These are phyloP conservation scores for Wickerhamiella cacticola DNA, from an alignment of 805 yeast species.

Conservation along the genomic window DNA sequence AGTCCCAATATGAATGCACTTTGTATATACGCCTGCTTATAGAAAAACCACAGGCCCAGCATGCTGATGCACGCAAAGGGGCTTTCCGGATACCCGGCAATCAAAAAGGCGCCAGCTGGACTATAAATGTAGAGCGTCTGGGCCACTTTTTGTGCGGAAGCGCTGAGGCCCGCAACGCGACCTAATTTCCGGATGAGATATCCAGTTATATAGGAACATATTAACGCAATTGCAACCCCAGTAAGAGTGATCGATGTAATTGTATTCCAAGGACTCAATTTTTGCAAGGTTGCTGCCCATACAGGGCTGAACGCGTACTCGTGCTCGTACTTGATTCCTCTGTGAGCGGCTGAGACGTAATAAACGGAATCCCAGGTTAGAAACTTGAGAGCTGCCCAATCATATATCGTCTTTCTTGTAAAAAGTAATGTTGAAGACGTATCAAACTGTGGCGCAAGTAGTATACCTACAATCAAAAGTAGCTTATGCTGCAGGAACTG, in stretches of 20 bases:
- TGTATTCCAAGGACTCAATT: conserved; percentile 8
- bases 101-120: conserved; percentile 70
- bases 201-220: conserved; percentile 16
- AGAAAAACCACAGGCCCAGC: conserved; percentile 43
- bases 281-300: conserved; percentile 49
- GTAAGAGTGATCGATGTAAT: conserved; percentile 31
- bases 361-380: conserved; percentile 82
- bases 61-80: conserved; percentile 50
- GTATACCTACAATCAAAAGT: conserved; percentile 31
- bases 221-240: conserved; percentile 41
- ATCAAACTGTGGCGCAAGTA: conserved; percentile 37
- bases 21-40: conserved; percentile 32
- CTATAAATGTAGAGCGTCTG: conserved; percentile 45
- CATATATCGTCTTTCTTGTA: background rate
- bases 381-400: conserved; percentile 28
- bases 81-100: conserved; percentile 68
- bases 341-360: conserved; percentile 45
- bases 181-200: background rate
- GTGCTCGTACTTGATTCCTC: conserved; percentile 59
- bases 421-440: conserved; percentile 37
- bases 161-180: conserved; percentile 15
- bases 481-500: conserved; percentile 23
- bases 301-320: conserved; percentile 78
- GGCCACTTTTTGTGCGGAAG: conserved; percentile 26
- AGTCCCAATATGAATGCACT: conserved; percentile 46